Base-by-base conservation (phyloP, 31 red algal species). In the Odonthalia washingtoniensis region DNA sequence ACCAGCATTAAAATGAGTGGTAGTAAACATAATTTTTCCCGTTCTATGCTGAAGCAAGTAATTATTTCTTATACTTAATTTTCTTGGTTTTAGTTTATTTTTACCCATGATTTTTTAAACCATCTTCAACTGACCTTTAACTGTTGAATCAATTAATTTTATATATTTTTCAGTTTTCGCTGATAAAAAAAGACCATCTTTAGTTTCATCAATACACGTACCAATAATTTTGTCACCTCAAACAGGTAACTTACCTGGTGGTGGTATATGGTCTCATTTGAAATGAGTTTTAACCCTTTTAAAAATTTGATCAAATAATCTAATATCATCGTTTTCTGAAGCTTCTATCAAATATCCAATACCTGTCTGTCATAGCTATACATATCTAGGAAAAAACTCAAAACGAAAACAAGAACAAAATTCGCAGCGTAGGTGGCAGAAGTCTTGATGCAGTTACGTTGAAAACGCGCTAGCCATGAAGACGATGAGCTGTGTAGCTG, bases 281-380 rank as follows among this genome's bases (percentile, higher is more conserved):
- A 96, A 80, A 60, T 92, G 89, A 34, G 94, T 96, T 81, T 96
- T 96, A 1, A 90, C 94, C 46, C 86, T 92, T 80, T 96, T 96
- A 42, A 89, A 89, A 53, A 96, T 90, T 63, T 83, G 78, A 73
- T 96, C 90, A 40, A 80, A 96, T 24, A 96, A 41, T 39, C 94
- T 65, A 64, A 96, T 89, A 72, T 96, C 94, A 21, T 90, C 94
- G 52, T 92, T 96, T 60, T 92, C 89, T 5, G 89, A 92, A 5
- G 90, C 94, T 16, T 89, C 87, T 26, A 90, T 90, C 3, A 96
- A 49, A 63, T 96, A 86, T 37, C 94, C 94, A 39, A 63, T 49
- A 32, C 85, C 94, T n/a, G n/a, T n/a, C n/a, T n/a, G n/a, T n/a
- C n/a, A n/a, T n/a, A n/a, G n/a, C n/a, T n/a, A n/a, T n/a, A n/a